phyloP scores from a whole-genome alignment of 495 filamentous ascomycete species.

The Penicillium subrubescens region DNA sequence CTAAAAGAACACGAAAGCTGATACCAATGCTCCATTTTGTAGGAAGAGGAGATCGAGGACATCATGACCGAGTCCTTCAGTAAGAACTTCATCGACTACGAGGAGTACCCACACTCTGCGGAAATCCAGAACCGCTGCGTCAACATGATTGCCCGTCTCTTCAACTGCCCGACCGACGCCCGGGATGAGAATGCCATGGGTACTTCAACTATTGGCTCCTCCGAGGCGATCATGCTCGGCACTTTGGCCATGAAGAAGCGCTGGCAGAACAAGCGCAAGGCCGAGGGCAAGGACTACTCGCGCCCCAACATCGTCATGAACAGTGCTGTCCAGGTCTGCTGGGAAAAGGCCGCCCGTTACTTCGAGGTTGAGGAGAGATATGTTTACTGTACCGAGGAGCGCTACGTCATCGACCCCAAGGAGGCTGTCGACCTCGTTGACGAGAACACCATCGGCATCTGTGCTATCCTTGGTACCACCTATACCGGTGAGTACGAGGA shows the following conservation, averaged over 20 bases:
- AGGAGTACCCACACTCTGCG: slow-evolving; percentile 85
- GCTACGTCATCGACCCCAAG: slow-evolving; percentile 85
- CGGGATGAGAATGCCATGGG: slow-evolving; percentile 65
- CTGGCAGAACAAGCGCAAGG: slow-evolving; percentile 83
- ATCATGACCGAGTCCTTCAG: slow-evolving; percentile 85
- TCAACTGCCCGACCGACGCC: slow-evolving; percentile 65
- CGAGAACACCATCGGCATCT: slow-evolving; percentile 96
- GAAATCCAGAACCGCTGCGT: slow-evolving; percentile 93
- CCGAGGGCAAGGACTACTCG: slow-evolving; percentile 71
- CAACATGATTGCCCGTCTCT: slow-evolving; percentile 89
- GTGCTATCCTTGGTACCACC: slow-evolving; percentile 82
- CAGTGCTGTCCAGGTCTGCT: slow-evolving; percentile 90
- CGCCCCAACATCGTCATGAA: slow-evolving; percentile 91
- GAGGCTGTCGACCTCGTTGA: slow-evolving; percentile 83
- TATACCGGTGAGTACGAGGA: slow-evolving; percentile 98
- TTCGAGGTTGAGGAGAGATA: slow-evolving; percentile 91
- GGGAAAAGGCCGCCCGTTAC: slow-evolving; percentile 95
- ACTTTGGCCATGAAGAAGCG: slow-evolving; percentile 93
- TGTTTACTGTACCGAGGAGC: slow-evolving; percentile 77
- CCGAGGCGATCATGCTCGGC: slow-evolving; percentile 88
- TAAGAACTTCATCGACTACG: slow-evolving; percentile 95
- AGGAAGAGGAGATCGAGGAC: slow-evolving; percentile 89
- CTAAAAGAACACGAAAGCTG: background rate
- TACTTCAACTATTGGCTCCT: slow-evolving; percentile 82
- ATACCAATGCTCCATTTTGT: background rate